Percentiles rank a stretch among this genome's conserved stretches.
Conservation (phyloP, 1,284 basidiomycete genomes). For the Ceratobasidium sp. region DNA sequence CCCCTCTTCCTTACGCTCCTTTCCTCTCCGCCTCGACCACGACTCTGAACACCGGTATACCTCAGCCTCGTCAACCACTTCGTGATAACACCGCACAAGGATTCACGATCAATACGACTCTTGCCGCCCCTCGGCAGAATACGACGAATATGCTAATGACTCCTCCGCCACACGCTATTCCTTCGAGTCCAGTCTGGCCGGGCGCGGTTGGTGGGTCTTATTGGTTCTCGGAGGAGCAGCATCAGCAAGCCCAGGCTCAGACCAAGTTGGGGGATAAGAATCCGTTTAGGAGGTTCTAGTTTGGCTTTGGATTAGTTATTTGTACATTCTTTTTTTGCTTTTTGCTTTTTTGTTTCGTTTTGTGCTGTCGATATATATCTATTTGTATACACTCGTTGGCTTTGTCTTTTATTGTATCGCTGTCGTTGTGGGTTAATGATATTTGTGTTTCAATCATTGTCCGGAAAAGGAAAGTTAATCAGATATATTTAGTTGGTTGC, state of each 20-base stretch:
- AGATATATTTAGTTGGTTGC: no score
- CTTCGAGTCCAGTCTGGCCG: conserved; percentile 42
- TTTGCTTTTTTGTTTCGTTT: no score
- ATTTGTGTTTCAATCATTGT: no score
- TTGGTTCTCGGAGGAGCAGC: conserved; percentile 38
- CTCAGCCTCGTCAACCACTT: conserved; percentile 39
- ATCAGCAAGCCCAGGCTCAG: conserved; percentile 11
- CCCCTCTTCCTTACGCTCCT: conserved; percentile 30
- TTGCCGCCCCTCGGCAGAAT: neutral
- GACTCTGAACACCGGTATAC: neutral
- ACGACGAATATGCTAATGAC: conserved; percentile 19
- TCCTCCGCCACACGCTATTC: conserved; percentile 33
- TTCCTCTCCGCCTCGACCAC: conserved; percentile 24
- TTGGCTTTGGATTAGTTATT: conserved; percentile 22
- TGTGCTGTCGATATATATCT: neutral
- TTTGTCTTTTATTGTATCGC: no score
- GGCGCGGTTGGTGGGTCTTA: conserved; percentile 41
- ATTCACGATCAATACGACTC: conserved; percentile 2
- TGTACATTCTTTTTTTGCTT: conserved; percentile 9
- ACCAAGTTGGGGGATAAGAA: conserved; percentile 40
- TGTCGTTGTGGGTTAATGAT: no score
- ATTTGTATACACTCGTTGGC: neutral
- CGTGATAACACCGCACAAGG: conserved; percentile 6
- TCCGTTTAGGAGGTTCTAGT: conserved; percentile 39
- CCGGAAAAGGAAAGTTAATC: no score